Base-by-base conservation (phyloP, 2,329 filamentous ascomycete species). In the Chlorencoelia australis region DNA sequence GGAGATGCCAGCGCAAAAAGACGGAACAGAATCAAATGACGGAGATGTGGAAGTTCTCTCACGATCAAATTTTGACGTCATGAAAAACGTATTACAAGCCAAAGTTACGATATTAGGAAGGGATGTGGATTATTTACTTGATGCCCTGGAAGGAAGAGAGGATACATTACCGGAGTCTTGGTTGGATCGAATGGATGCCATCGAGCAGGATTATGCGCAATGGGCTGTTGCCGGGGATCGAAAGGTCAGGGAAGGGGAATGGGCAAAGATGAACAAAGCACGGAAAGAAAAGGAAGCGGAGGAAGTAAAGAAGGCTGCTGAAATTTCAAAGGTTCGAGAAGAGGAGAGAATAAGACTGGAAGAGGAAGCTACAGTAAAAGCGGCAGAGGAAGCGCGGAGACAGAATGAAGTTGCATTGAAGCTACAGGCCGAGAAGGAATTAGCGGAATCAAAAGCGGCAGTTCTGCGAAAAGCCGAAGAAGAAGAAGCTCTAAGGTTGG, bases 91-190 rank as follows among this genome's bases (percentile, higher is more conserved):
- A 7, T 64, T 96, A 20, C 75, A 81, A 39, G 64, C 71, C 20
- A 82, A 82, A 47, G 75, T 95, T 21, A 66, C 73, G 10, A 69
- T 69, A 22, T 69, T 87, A 0, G 89, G 85, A 0, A 71, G 71
- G 31, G 71, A 77, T 25, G 67, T 96, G 43, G 91, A 98, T 57
- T 74, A 70, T 33, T 86, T 95, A 72, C 69, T 98, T 10, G 88
- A 98, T 59, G 71, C 75, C 20, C 67, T 96, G 2, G 91, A 96
- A 58, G 88, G 86, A 2, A 69, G 78, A 37, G 69, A 81, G 28
- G 91, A 98, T 52, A 85, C 82, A 0, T 64, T 98, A 7, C 91
- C 91, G 0, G 82, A 93, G 26, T 58, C 65, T 18, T 98, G 89
- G 91, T 75, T 96, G 38, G 85, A 94, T 50, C 72, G 79, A 4